Conservation (phyloP, 177 flowering plant genomes). For the Telopea speciosissima region DNA sequence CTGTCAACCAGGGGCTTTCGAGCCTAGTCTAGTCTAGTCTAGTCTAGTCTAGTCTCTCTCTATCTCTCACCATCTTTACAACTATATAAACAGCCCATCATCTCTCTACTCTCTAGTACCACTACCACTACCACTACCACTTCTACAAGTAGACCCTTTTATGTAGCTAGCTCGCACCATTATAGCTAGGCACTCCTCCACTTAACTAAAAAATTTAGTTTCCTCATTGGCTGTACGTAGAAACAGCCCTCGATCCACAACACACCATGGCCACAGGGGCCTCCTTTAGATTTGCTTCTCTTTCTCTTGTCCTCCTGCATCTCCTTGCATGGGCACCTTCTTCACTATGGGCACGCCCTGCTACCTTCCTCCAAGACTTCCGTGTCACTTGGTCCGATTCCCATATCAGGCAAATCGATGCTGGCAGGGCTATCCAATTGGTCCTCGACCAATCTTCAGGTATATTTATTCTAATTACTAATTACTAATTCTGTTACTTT, state of each 20-base stretch:
- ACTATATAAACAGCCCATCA: constrained; percentile 4
- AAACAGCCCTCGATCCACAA: too few relatives aligned
- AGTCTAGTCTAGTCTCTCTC: constrained; percentile 10
- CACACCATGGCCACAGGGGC: constrained; percentile 6
- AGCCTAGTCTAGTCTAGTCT: constrained; percentile 11
- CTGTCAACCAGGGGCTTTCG: constrained; percentile 18
- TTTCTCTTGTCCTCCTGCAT: constrained; percentile 7
- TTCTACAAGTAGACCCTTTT: too few relatives aligned
- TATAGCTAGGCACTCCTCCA: too few relatives aligned
- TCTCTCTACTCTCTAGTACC: neutral
- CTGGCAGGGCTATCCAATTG: constrained; percentile 46
- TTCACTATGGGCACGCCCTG: constrained; percentile 31
- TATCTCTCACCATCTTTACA: neutral
- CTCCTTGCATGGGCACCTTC: constrained; percentile 9
- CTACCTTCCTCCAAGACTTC: constrained; percentile 50
- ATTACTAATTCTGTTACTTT: neutral
- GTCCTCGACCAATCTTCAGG: constrained; percentile 33
- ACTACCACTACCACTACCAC: too few relatives aligned
- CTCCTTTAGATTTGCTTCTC: neutral
- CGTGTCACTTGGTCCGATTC: constrained; percentile 46
- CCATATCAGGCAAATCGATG: constrained; percentile 43
- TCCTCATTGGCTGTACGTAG: too few relatives aligned
- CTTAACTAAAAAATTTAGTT: too few relatives aligned
- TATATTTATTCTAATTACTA: neutral
- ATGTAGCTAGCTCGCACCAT: too few relatives aligned